Evolutionary conservation across 371 early-diverging fungal species (phyloP), one percentile per base, ranked within the genome.

Genomic region (Mucor velutinosus): DNA sequence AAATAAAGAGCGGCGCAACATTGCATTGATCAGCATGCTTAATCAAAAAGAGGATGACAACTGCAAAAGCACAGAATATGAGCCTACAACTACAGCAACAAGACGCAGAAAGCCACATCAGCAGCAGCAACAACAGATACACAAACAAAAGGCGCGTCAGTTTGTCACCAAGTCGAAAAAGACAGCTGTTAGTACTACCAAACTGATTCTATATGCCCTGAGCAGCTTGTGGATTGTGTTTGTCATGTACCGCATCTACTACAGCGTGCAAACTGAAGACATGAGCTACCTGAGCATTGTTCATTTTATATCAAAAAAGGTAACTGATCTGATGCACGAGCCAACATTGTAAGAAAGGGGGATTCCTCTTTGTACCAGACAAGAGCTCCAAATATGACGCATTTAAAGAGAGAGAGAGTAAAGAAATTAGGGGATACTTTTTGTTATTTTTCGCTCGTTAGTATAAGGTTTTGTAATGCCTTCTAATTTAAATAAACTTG

Each of bases 251-350:
- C 62, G 73, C 11, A 33, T 69, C 5, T 58, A 55, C n/a, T 21
- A 35, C n/a, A 30, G 60, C n/a, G 12, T 65, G 12, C 35, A 59
- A n/a, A 58, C 56, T 21, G 58, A 65, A 17, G 47, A 73, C 8
- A 65, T 53, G 62, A 47, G 37, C 27, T 21, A 62, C 32, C 33
- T 73, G 21, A 73, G 73, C 51, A 19, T 73, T 32, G 62, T 73
- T 11, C 73, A 65, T 47, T 73, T 73, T 32, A 47, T 69, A 19
- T 66, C 71, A 33, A 70, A 53, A 35, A 33, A 47, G 33, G 43
- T 68, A 23, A 45, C 60, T 41, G 17, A 25, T 37, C n/a, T 43
- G 27, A 49, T 51, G 47, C 59, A 21, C 49, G 47, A 61, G 58
- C 58, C 58, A 58, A 43, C 45, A 45, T 10, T 1, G 29, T 60